A percentile compares a stretch with the other conserved stretches of the same genome.
phyloP scores from a whole-genome alignment of 805 yeast genomes.

The Starmerella kuoi region DNA sequence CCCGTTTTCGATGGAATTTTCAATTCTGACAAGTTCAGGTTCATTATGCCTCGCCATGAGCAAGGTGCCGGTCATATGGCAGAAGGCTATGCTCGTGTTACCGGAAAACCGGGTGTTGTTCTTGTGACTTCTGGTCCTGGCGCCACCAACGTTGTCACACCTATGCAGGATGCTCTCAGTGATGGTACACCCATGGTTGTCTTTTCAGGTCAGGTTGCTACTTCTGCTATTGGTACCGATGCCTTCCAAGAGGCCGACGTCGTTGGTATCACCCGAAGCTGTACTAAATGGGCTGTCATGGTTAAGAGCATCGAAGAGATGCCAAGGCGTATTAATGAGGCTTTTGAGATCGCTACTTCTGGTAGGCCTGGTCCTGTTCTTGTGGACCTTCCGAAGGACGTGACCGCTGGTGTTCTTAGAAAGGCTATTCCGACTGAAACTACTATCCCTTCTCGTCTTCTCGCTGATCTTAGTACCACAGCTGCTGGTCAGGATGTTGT shows the following conservation, averaged over 20 bases:
- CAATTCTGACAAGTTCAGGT: slow-evolving; percentile 77
- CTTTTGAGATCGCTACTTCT: slow-evolving; percentile 87
- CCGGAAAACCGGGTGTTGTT: slow-evolving; percentile 95
- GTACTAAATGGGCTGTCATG: slow-evolving; percentile 99
- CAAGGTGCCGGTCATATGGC: slow-evolving; percentile 99
- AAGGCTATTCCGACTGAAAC: slow-evolving; percentile 87
- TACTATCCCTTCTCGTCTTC: slow-evolving; percentile 44
- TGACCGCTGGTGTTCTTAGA: slow-evolving; percentile 80
- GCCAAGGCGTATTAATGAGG: slow-evolving; percentile 93
- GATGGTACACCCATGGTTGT: slow-evolving; percentile 97
- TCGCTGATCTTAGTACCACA: slow-evolving; percentile 55
- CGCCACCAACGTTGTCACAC: slow-evolving; percentile 96
- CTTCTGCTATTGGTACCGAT: slow-evolving; percentile 92
- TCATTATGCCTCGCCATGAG: slow-evolving; percentile 90
- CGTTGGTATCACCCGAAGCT: slow-evolving; percentile 88
- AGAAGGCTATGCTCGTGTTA: slow-evolving; percentile 93
- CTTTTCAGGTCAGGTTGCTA: slow-evolving; percentile 94
- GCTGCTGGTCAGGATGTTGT: slow-evolving; percentile 61
- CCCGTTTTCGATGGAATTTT: slow-evolving; percentile 97
- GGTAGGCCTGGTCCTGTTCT: slow-evolving; percentile 99
- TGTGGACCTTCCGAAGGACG: slow-evolving; percentile 96
- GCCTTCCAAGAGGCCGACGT: slow-evolving; percentile 99
- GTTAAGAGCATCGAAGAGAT: slow-evolving; percentile 87
- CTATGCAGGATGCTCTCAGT: slow-evolving; percentile 92
- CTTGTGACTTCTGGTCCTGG: slow-evolving; percentile 99